Evolutionary conservation across 1,139 yeast species (phyloP).

Genomic region (Candida tropicalis): DNA sequence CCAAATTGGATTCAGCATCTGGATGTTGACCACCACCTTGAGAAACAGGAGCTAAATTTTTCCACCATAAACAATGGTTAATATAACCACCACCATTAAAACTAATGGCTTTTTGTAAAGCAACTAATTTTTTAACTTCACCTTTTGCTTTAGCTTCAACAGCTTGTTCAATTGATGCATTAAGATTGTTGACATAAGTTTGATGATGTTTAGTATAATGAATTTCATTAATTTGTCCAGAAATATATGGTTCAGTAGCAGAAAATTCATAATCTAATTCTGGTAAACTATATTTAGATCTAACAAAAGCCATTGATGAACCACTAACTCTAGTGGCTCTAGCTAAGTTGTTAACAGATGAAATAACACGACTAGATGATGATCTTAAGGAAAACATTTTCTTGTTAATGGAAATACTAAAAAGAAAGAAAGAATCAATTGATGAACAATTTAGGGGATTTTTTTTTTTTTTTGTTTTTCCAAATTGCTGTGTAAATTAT

Average conservation of each 20-base stretch:
- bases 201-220: constrained; percentile 86
- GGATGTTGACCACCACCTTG: constrained; percentile 89
- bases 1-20: constrained; percentile 55
- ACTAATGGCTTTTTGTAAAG: constrained; percentile 78
- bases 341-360: constrained; percentile 19
- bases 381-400: constrained; percentile 23
- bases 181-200: constrained; percentile 89
- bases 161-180: constrained; percentile 77
- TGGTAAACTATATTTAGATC: constrained; percentile 79
- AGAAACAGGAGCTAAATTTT: constrained; percentile 80
- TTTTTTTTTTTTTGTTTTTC: too few species aligned
- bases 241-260: constrained; percentile 88
- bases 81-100: constrained; percentile 96
- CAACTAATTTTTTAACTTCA: constrained; percentile 67
- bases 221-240: constrained; percentile 85
- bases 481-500: too few species aligned
- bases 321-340: constrained; percentile 15
- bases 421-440: not conserved
- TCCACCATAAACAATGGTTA: constrained; percentile 90
- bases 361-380: constrained; percentile 18
- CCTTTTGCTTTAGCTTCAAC: constrained; percentile 69
- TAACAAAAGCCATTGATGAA: constrained; percentile 31
- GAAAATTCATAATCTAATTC: constrained; percentile 85
- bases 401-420: constrained; percentile 1
- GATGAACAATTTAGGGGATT: not conserved